A percentile compares a stretch with the other conserved stretches of the same genome.
Evolutionary conservation across 2,329 filamentous ascomycete species (phyloP).

Genomic region (Penicillium sp.): DNA sequence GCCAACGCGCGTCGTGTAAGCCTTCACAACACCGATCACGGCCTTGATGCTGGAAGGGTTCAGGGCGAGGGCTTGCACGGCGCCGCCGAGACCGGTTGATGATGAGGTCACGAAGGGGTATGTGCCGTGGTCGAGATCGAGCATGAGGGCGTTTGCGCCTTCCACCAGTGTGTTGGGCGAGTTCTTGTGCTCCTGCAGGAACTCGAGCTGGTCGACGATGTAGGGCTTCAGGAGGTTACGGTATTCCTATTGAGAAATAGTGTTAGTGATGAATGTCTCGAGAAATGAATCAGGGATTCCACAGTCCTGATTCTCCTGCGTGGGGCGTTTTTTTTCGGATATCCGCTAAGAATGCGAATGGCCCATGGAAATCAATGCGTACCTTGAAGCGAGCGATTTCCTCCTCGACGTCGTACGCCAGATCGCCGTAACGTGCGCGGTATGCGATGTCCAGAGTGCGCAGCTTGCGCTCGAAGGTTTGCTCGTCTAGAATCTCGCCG

Average conservation of each 20-base stretch:
- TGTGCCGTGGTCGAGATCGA: conserved; percentile 57
- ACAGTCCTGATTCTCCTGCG: neutral
- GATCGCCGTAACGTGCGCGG: conserved; percentile 58
- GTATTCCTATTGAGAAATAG: conserved; percentile 31
- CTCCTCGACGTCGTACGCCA: conserved; percentile 60
- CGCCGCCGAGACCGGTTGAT: conserved; percentile 49
- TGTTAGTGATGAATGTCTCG: neutral
- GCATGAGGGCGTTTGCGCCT: conserved; percentile 63
- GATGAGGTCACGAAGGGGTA: conserved; percentile 53
- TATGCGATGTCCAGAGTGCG: conserved; percentile 53
- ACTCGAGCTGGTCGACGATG: conserved; percentile 49
- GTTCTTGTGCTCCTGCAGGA: conserved; percentile 56
- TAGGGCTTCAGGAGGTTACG: conserved; percentile 38
- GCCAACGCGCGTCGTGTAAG: conserved; percentile 61
- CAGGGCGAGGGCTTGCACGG: conserved; percentile 59
- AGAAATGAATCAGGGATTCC: neutral
- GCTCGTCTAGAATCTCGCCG: conserved; percentile 58
- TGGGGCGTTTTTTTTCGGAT: neutral
- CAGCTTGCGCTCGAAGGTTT: conserved; percentile 55
- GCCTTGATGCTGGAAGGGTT: conserved; percentile 57
- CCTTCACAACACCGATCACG: conserved; percentile 64
- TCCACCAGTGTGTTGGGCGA: conserved; percentile 59
- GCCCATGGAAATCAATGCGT: conserved; percentile 9
- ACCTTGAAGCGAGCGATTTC: conserved; percentile 60
- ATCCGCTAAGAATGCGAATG: neutral